Conservation (phyloP, 305 asterid genomes). For the Fraxinus paxiana region DNA sequence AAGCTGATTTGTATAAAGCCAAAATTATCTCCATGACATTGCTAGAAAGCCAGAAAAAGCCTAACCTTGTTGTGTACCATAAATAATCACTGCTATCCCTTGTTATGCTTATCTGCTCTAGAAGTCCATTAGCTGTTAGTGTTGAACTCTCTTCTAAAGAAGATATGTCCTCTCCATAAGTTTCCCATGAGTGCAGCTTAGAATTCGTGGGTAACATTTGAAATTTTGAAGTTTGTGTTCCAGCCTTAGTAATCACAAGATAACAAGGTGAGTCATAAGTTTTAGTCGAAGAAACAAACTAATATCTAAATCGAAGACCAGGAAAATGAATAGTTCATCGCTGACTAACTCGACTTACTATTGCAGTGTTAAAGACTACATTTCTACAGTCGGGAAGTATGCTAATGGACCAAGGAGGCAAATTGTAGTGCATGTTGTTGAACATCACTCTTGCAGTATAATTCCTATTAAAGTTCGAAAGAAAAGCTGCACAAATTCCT, state of each 20-base stretch:
- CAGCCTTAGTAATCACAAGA: constrained; percentile 36
- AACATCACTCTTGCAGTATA: constrained; percentile 41
- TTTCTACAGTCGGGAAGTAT: constrained; percentile 59
- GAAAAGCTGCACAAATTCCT: constrained; percentile 55
- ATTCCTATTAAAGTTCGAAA: constrained; percentile 40
- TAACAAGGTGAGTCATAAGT: background rate
- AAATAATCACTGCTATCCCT: constrained; percentile 69
- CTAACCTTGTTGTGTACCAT: constrained; percentile 71
- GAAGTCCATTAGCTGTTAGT: constrained; percentile 43
- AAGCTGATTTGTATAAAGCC: background rate
- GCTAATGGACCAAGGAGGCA: constrained; percentile 70
- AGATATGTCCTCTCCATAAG: constrained; percentile 50
- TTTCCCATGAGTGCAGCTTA: constrained; percentile 54
- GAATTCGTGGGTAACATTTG: constrained; percentile 41
- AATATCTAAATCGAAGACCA: background rate
- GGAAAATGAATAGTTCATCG: background rate
- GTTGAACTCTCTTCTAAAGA: constrained; percentile 41
- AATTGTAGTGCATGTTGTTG: constrained; percentile 35
- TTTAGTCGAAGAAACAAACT: background rate
- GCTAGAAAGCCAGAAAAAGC: background rate
- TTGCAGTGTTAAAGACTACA: constrained; percentile 54
- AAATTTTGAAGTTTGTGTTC: constrained; percentile 42
- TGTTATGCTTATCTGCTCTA: constrained; percentile 67
- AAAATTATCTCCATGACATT: background rate
- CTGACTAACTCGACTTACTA: constrained; percentile 25